Base-by-base conservation (phyloP, 2,329 filamentous ascomycete genomes). In the Immersiporthe knoxdaviesiana region DNA sequence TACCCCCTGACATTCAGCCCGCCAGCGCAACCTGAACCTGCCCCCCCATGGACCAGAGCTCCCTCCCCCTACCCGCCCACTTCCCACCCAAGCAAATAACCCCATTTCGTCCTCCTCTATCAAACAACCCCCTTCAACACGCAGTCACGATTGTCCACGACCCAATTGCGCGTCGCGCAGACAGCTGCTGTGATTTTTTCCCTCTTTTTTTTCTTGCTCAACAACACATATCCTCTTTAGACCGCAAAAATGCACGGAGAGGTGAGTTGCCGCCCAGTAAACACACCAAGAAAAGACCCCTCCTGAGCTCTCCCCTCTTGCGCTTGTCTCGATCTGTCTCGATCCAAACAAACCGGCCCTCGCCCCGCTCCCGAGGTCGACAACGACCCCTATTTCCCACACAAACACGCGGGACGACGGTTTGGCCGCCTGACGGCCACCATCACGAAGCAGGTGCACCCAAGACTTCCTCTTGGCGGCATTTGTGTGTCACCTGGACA, bases 201-300 rank as follows among this genome's bases (percentile, higher is more conserved):
- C 59, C 12, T 59, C 41, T 44, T 12, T 32, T 35, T 35, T 35
- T 35, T 35, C 4, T 35, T 35, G 35, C 32, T 44, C 59, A n/a
- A 50, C 59, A n/a, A 50, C 18, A 16, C 27, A 37, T n/a, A 66
- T 18, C 39, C 54, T 50, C 8, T 50, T 27, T 47, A 63, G 56
- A 69, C n/a, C 58, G 47, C 64, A 66, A 71, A 71, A 1, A 71
- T 71, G 70, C 70, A 69, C 67, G 70, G 70, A 67, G 70, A 71
- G 70, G 70, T 71, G 54, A 71, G 70, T 71, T 71, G 39, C n/a
- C 12, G 24, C 47, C 27, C 59, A 39, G n/a, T 63, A 50, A 32
- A n/a, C 61, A 35, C 35, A 35, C n/a, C n/a, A 35, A 35, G 8
- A 44, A 63, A 30, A 37, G 7, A 37, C 12, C 18, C 39, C n/a